A percentile compares a stretch with the other conserved stretches of the same genome.
phyloP scores from a whole-genome alignment of 306 rosid genomes.

The Medicago lupulina region DNA sequence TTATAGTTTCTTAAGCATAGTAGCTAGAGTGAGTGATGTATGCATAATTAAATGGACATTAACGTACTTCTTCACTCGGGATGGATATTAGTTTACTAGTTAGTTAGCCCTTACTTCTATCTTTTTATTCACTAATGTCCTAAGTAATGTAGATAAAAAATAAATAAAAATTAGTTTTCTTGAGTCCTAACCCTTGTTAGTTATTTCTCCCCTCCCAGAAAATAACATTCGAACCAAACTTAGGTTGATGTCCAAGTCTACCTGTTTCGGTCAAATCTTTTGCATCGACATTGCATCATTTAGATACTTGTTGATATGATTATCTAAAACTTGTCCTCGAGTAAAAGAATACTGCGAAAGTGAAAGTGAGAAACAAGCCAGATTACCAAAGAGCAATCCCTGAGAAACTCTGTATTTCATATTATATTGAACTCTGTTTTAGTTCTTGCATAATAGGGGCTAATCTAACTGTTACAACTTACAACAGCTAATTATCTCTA shows the following conservation, averaged over 20 bases:
- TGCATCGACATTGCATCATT: constrained; percentile 5
- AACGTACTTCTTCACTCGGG: constrained; percentile 2
- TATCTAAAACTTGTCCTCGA: neutral
- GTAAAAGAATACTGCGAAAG: constrained; percentile 2
- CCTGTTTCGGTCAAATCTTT: constrained; percentile 26
- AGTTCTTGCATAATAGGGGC: neutral
- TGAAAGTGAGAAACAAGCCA: neutral
- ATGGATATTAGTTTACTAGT: constrained; percentile 16
- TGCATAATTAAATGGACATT: constrained; percentile 24
- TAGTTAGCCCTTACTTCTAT: neutral
- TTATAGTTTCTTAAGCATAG: constrained; percentile 6
- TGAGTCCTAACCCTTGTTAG: neutral
- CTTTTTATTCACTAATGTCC: constrained; percentile 9
- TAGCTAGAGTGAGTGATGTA: constrained; percentile 28
- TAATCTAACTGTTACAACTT: neutral
- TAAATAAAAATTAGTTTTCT: neutral
- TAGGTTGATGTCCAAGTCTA: constrained; percentile 3
- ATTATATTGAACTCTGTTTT: neutral
- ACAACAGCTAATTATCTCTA: neutral
- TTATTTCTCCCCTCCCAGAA: neutral
- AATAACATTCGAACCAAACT: neutral
- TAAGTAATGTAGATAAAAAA: constrained; percentile 1
- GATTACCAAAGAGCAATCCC: neutral
- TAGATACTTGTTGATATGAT: neutral
- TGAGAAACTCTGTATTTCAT: constrained; percentile 19